These are phyloP conservation scores for maize (Zea mays) DNA, from an alignment of 176 grass and related monocot genomes.

Conservation along the genomic window DNA sequence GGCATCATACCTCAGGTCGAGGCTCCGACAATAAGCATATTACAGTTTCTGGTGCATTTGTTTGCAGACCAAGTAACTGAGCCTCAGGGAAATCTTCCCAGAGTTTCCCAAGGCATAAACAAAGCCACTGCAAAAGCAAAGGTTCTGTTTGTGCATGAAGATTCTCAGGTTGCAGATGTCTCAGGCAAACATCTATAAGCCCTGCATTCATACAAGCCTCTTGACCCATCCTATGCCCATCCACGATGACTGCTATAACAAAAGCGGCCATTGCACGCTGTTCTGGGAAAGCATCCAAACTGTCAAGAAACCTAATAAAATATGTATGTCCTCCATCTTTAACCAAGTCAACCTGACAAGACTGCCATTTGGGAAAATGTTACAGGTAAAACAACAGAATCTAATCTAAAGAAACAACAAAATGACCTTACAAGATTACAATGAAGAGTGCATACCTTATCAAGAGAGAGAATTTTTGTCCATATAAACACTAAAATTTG, in stretches of 20 bases:
- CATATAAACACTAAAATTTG: slow-evolving; percentile 99
- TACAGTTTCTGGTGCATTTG: slow-evolving; percentile 60
- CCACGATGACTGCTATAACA: slow-evolving; percentile 89
- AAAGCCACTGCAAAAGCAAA: slow-evolving; percentile 98
- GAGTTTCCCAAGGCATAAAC: slow-evolving; percentile 91
- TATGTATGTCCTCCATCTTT: slow-evolving; percentile 94
- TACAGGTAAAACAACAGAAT: slow-evolving; percentile 29
- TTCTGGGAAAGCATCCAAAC: slow-evolving; percentile 85
- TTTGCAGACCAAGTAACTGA: slow-evolving; percentile 65
- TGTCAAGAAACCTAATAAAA: slow-evolving; percentile 96
- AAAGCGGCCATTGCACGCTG: slow-evolving; percentile 98
- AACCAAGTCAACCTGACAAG: slow-evolving; percentile 95
- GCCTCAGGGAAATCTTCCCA: slow-evolving; percentile 98
- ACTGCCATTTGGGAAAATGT: slow-evolving; percentile 49
- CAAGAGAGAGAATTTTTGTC: slow-evolving; percentile 99
- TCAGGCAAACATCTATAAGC: slow-evolving; percentile 89
- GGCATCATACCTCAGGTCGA: slow-evolving; percentile 81
- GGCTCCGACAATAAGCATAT: slow-evolving; percentile 62
- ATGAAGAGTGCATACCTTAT: slow-evolving; percentile 59
- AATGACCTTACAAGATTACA: slow-evolving; percentile 4
- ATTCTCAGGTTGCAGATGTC: slow-evolving; percentile 67
- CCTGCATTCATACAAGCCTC: slow-evolving; percentile 73
- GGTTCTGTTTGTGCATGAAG: slow-evolving; percentile 65
- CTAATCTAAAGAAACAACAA: neutral
- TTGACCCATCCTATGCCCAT: slow-evolving; percentile 80